Base-by-base conservation (phyloP, 2,329 filamentous ascomycete genomes). In the Pseudophaeomoniella oleicola region DNA sequence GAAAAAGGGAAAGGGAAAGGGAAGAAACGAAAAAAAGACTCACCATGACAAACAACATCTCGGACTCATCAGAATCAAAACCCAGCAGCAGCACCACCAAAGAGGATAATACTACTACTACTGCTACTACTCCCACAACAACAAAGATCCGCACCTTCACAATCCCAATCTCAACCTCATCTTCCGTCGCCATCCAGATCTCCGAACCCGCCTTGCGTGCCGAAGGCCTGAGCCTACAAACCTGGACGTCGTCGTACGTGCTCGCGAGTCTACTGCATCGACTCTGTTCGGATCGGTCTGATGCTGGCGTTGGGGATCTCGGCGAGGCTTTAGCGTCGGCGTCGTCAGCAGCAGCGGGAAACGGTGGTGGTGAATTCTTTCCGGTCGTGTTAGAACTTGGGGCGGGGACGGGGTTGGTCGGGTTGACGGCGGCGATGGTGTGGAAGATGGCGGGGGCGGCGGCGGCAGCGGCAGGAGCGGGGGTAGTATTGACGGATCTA, bases 171-270 rank as follows among this genome's bases (percentile, higher is more conserved):
- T 50, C 59, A 11, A 54, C 56, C 9, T 52, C 52, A 15, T 50
- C 52, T 17, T 55, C 61, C 2, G 67, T 86, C 47, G 69, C 78
- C 32, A 64, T 98, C 37, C 67, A 71, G 27, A 75, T 96, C 30
- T 71, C 82, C 37, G 88, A 96, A 53, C 90, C 88, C 1, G 77
- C 86, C 1, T 64, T 96, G 39, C 92, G 83, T 0, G 81, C 82
- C 3, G 87, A 94, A 55, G 81, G 82, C 39, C 66, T 96, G 16
- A 87, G 87, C 2, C 69, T 92, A 54, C 94, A 94, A 57, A 96
- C 90, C 0, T 96, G 90, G 88, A 84, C 82, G 1, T 87, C 86
- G 0, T 88, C 86, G 0, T 92, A 85, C 51, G 71, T 92, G 2
- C 74, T 96, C 2, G 81, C 88, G 0, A 79, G 75, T 45, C 74